Evolutionary conservation across 2,329 filamentous ascomycete species (phyloP), one percentile per base, ranked within the genome.

Genomic region (Chaetomium olivaceum): DNA sequence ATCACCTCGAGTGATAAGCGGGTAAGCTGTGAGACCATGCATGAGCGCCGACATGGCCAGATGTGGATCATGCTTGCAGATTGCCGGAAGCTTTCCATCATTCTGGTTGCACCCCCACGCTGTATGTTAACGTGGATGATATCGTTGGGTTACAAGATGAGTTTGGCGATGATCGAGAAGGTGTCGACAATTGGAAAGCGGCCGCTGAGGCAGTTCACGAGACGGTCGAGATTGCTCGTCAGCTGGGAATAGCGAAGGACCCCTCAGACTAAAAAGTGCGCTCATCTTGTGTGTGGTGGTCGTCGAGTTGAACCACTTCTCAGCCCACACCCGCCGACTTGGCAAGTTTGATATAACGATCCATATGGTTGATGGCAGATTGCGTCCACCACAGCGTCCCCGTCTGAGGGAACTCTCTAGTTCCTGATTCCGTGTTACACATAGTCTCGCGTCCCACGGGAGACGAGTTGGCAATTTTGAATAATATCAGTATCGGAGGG

Each of bases 91-190:
- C 55, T 43, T 0, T 63, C 57, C 59, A 67, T 67, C 46, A 57
- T 61, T 21, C 63, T 50, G 1, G 55, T 23, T 14, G 54, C 58
- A 7, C 19, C 56, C 19, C 58, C 56, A 19, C 19, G 33, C 33
- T 66, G 65, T 3, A 63, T 69, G 52, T 69, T 72, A 63, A 72
- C 62, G 59, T 68, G 71, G 27, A 72, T 68, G 25, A 72, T 51
- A 39, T 70, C 68, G 63, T 64, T 64, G 19, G 62, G 61, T 25
- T 63, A 56, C 16, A 61, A 63, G 4, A 67, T 69, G 16, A 72
- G 67, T 31, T 67, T 68, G 25, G 64, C 52, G n/a, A 69, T 63
- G 59, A 72, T 65, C 3, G 64, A 61, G 29, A 66, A 48, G 5
- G 68, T 65, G 39, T 70, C 61, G 54, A 23, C 16, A 21, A 72